Base-by-base conservation (phyloP, 192 early-diverging fungal species). In the Coemansia sp. region DNA sequence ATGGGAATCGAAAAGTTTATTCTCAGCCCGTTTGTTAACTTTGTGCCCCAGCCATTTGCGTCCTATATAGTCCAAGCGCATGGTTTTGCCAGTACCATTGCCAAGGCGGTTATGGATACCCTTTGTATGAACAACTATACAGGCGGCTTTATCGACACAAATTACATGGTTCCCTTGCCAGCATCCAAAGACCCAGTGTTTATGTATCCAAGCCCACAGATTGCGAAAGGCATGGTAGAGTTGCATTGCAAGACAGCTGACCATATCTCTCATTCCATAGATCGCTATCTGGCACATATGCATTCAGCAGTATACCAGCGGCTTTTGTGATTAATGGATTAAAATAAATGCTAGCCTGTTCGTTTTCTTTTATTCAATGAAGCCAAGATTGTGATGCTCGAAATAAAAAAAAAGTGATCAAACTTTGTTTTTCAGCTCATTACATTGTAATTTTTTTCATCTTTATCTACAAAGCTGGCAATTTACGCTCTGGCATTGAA, bases 151-250 rank as follows among this genome's bases (percentile, higher is more conserved):
- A 19, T 62, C 12, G 71, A 67, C 40, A 14, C 37, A 38, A 72
- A 72, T 5, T 72, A 72, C 44, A 67, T 72, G 53, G 51, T 12
- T 20, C 45, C 58, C 22, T 32, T 54, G 43, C 19, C 51, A 4
- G 17, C 5, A 11, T 32, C 48, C 37, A 14, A 38, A 5, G 25
- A 62, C n/a, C 32, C 49, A 6, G n/a, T 22, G 7, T 62, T 22
- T 37, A 67, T 72, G 37, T 72, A 60, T 17, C 71, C 71, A 25
- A 63, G 65, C 42, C 61, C 64, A 48, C 64, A 67, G 10, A 67
- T 72, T 16, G 69, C 69, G 0, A 61, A 60, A 41, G 57, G 63
- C 1, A n/a, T 71, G 10, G 48, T 71, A 1, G 56, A 59, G 25
- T 22, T 22, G 22, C 55, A 56, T 56, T 56, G 55, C 25, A 22